These are phyloP conservation scores for Leucosporidium yakuticum DNA, from an alignment of 768 basidiomycete genomes.

Conservation along the genomic window DNA sequence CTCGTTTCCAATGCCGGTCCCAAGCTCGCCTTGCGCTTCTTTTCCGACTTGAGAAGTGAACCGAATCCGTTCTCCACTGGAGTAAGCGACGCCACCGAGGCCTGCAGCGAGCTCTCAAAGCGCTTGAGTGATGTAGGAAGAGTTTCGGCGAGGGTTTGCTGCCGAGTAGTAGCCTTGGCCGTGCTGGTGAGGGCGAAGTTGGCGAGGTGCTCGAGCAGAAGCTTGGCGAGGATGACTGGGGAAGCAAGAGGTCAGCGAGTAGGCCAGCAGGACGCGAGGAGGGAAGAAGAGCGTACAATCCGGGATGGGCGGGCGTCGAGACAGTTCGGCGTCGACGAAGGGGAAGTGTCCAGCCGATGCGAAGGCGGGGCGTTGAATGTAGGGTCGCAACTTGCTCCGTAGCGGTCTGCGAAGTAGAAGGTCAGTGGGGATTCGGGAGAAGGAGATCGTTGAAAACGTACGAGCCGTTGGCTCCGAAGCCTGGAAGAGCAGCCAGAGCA, in stretches of 20 bases:
- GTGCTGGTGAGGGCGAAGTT: background rate
- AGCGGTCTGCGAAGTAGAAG: too few relatives aligned
- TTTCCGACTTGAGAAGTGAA: background rate
- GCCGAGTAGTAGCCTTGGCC: background rate
- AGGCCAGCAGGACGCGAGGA: background rate
- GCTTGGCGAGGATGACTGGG: background rate
- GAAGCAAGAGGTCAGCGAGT: too few relatives aligned
- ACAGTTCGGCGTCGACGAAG: background rate
- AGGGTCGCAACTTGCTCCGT: background rate
- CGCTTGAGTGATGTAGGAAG: background rate
- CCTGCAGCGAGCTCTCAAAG: background rate
- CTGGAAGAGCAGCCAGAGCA: background rate
- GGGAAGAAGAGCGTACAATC: background rate
- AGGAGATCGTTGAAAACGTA: too few relatives aligned
- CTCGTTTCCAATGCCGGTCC: background rate
- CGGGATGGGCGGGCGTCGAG: background rate
- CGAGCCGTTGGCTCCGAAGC: too few relatives aligned
- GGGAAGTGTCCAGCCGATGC: background rate
- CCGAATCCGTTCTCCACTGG: background rate
- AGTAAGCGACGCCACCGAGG: background rate
- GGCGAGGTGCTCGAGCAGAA: conserved; percentile 1
- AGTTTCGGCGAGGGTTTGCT: background rate
- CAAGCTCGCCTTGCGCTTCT: conserved; percentile 4
- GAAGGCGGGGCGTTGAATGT: background rate
- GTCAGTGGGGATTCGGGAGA: too few relatives aligned